These are phyloP conservation scores for Aspergillus diversus DNA, from an alignment of 495 filamentous ascomycete genomes.

Conservation along the genomic window DNA sequence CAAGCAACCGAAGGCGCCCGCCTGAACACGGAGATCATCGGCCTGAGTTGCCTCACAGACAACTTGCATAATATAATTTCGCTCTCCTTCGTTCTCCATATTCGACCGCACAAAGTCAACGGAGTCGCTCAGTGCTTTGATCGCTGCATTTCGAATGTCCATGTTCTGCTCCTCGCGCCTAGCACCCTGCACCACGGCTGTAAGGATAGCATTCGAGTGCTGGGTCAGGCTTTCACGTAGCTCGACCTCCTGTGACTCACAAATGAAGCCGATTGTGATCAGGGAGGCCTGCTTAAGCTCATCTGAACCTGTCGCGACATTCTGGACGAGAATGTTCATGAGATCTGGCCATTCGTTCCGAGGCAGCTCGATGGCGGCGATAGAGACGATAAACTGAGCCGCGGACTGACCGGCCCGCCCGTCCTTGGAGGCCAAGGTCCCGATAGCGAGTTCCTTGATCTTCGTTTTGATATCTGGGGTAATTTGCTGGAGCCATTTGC, in stretches of 20 bases:
- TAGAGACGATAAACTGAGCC: conserved; percentile 92
- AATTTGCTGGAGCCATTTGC: conserved; percentile 85
- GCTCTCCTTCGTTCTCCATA: conserved; percentile 97
- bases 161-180: conserved; percentile 90
- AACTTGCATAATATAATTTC: conserved; percentile 99
- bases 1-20: conserved; percentile 92
- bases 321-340: conserved; percentile 83
- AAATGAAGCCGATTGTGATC: conserved; percentile 94
- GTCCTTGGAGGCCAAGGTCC: conserved; percentile 78
- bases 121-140: conserved; percentile 93
- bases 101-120: conserved; percentile 97
- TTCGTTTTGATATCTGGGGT: conserved; percentile 75
- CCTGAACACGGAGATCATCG: conserved; percentile 83
- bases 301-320: conserved; percentile 83
- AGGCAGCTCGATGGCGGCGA: conserved; percentile 93
- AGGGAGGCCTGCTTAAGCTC: conserved; percentile 92
- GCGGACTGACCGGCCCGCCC: conserved; percentile 82
- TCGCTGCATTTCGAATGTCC: conserved; percentile 89
- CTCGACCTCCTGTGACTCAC: conserved; percentile 89
- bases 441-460: conserved; percentile 85
- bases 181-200: conserved; percentile 95
- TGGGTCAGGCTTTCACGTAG: conserved; percentile 77
- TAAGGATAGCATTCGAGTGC: conserved; percentile 97
- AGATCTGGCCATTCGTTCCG: conserved; percentile 94
- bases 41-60: conserved; percentile 98